Base-by-base conservation (phyloP, 2,329 filamentous ascomycete genomes). In the Hypoxylon sp. region DNA sequence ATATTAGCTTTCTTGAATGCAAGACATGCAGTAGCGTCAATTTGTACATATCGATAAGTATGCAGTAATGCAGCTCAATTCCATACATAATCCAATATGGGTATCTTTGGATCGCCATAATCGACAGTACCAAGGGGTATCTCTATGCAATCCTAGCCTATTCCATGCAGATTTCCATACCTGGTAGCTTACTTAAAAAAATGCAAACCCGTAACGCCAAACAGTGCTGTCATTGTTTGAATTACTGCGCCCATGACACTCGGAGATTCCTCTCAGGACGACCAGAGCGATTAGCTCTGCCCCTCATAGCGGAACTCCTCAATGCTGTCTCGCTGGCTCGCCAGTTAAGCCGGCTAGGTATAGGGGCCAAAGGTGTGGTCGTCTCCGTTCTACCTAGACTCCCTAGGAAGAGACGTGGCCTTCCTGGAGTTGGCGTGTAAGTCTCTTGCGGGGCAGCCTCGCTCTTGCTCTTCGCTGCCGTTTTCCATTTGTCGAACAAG, bases 281-380 rank as follows among this genome's bases (percentile, higher is more conserved):
- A 16, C 69, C 67, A 25, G 68, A 58, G 11, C 70, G 73, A 48
- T 66, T 68, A 29, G 58, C 56, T 39, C 68, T 70, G 14, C 59
- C 70, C 23, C 67, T 70, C 43, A 70, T 62, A n/a, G 70, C 71
- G 14, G 74, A 74, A 43, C 70, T 68, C 21, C 71, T 70, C 53
- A 74, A 58, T 5, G 70, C 48, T 50, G 74, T 75, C 46, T 73
- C 73, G 23, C 68, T 66, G 9, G 57, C 69, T 53, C 70, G 70
- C 70, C 69, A 75, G 32, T 68, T 70, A 9, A 57, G 37, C 29
- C 70, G 57, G 47, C 64, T 73, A 2, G 75, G 75, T 21, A 75
- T 68, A 2, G 76, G 76, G 23, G 74, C 76, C 19, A 77, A 56
- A 5, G 76, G 76, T 23, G 76, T 77, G 14, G 76, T 77, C 5